Percentiles rank a stretch among this genome's conserved stretches.
Conservation (phyloP, 1,284 basidiomycete species). For the Ceratobasidium sp. region DNA sequence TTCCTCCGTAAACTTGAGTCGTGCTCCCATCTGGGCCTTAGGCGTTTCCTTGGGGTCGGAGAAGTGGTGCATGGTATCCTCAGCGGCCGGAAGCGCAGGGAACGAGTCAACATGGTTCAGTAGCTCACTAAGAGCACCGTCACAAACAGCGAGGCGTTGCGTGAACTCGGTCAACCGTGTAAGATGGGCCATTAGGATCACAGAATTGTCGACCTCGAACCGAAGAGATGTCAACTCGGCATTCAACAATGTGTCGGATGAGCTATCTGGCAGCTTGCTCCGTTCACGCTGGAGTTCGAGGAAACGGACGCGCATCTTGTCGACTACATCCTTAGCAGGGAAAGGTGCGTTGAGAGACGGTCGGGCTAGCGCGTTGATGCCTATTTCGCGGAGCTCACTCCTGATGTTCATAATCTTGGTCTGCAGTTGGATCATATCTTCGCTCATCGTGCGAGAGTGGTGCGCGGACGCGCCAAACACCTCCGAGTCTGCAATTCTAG, state of each 20-base stretch:
- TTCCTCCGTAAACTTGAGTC: slow-evolving; percentile 69
- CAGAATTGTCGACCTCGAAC: slow-evolving; percentile 65
- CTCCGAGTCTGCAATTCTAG: slow-evolving; percentile 56
- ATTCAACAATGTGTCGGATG: slow-evolving; percentile 58
- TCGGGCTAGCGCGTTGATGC: slow-evolving; percentile 65
- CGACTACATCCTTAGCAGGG: slow-evolving; percentile 62
- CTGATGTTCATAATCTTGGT: slow-evolving; percentile 59
- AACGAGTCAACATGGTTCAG: slow-evolving; percentile 83
- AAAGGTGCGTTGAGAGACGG: slow-evolving; percentile 59
- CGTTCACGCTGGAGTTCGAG: slow-evolving; percentile 60
- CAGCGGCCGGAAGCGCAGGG: slow-evolving; percentile 63
- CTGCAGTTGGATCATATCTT: slow-evolving; percentile 52
- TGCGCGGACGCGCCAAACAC: slow-evolving; percentile 63
- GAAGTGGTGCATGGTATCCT: slow-evolving; percentile 61
- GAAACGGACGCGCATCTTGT: slow-evolving; percentile 62
- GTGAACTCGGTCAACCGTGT: slow-evolving; percentile 64
- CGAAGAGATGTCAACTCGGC: slow-evolving; percentile 69
- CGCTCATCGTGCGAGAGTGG: slow-evolving; percentile 48
- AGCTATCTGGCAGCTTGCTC: slow-evolving; percentile 58
- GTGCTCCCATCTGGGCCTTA: slow-evolving; percentile 70
- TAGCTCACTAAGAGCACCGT: slow-evolving; percentile 79
- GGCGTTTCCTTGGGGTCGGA: slow-evolving; percentile 60
- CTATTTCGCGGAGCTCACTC: slow-evolving; percentile 68
- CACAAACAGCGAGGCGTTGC: slow-evolving; percentile 65
- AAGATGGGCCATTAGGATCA: slow-evolving; percentile 62